A percentile compares a stretch with the other conserved stretches of the same genome.
Evolutionary conservation across 257 asterid species (phyloP).

Genomic region (Coffea eugenioides): DNA sequence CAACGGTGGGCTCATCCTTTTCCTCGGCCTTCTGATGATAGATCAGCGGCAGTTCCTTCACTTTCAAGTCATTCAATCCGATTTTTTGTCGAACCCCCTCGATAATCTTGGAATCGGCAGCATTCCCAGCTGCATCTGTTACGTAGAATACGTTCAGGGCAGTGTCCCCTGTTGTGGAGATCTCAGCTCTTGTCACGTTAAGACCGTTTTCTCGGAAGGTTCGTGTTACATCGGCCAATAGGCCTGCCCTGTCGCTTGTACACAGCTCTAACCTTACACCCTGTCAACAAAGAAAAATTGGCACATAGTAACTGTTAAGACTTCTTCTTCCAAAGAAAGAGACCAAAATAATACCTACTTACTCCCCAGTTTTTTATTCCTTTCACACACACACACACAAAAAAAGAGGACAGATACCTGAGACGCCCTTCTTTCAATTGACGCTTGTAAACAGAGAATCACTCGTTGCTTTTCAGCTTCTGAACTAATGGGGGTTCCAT

Average conservation of each 20-base stretch:
- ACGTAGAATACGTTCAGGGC: slow-evolving; percentile 71
- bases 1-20: slow-evolving; percentile 36
- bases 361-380: background rate
- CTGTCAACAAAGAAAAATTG: slow-evolving; percentile 33
- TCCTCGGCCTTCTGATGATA: slow-evolving; percentile 47
- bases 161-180: slow-evolving; percentile 54
- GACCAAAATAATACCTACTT: background rate
- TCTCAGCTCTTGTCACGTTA: slow-evolving; percentile 80
- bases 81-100: slow-evolving; percentile 64
- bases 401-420: slow-evolving; percentile 10
- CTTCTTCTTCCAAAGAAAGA: no score
- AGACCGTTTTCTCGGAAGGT: slow-evolving; percentile 90
- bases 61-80: slow-evolving; percentile 65
- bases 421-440: slow-evolving; percentile 67
- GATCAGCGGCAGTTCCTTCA: slow-evolving; percentile 67
- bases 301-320: background rate
- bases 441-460: slow-evolving; percentile 71
- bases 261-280: slow-evolving; percentile 91
- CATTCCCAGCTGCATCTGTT: slow-evolving; percentile 66
- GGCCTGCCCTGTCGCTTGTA: slow-evolving; percentile 54
- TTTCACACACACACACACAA: background rate
- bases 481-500: slow-evolving; percentile 72
- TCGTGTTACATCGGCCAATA: slow-evolving; percentile 84
- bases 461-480: slow-evolving; percentile 83
- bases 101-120: slow-evolving; percentile 56